phyloP scores from a whole-genome alignment of 129 eudicot species.

The Kitagawia praeruptora region DNA sequence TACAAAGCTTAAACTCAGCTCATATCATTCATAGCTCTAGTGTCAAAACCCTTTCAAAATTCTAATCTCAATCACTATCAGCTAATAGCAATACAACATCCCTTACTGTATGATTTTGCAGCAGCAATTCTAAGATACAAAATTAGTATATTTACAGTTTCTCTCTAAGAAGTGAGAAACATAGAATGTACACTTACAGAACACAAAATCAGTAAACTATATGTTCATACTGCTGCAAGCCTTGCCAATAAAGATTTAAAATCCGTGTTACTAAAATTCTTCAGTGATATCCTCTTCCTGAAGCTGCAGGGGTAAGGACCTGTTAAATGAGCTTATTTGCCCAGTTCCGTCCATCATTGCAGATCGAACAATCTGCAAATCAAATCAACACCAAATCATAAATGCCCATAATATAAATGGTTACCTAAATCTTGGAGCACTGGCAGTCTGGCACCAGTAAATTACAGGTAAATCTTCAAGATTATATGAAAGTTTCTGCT shows the following conservation, averaged over 20 bases:
- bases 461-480: background rate
- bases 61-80: background rate
- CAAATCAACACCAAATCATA: background rate
- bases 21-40: background rate
- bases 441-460: background rate
- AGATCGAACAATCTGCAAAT: conserved; percentile 71
- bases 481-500: background rate
- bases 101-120: background rate
- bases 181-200: background rate
- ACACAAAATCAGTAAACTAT: background rate
- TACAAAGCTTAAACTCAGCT: background rate
- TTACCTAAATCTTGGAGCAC: background rate
- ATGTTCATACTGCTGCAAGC: background rate
- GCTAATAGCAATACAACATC: background rate
- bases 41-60: background rate
- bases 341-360: conserved; percentile 58
- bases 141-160: background rate
- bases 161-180: background rate
- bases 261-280: conserved; percentile 30
- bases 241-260: background rate
- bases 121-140: background rate
- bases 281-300: conserved; percentile 55
- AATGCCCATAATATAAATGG: background rate
- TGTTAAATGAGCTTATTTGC: conserved; percentile 38
- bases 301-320: conserved; percentile 25